Percentiles rank a stretch among this genome's conserved stretches.
Conservation (phyloP, 2,329 filamentous ascomycete genomes). For the Fusarium neocosmosporiellum region DNA sequence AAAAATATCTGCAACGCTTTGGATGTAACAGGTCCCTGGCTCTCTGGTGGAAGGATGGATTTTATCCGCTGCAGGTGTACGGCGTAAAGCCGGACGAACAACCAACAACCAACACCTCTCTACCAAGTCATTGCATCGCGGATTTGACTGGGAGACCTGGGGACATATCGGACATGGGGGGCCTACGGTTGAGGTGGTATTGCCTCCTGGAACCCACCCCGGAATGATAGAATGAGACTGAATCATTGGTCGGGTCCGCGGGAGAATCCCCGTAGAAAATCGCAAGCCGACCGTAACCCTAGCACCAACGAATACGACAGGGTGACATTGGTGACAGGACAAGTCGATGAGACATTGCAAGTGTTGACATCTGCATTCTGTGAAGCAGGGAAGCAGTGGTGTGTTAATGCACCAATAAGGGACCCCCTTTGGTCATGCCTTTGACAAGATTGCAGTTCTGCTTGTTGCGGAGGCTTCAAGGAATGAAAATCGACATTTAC, state of each 20-base stretch:
- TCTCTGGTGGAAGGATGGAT: conserved; percentile 4
- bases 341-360: conserved; percentile 1
- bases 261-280: neutral
- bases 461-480: neutral
- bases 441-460: neutral
- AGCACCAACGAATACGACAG: conserved; percentile 16
- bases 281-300: neutral
- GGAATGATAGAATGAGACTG: neutral
- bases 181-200: neutral
- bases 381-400: neutral
- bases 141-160: neutral
- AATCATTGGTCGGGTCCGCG: neutral
- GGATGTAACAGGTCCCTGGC: neutral
- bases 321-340: neutral
- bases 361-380: conserved; percentile 6
- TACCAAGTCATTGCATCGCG: neutral
- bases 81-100: conserved; percentile 10
- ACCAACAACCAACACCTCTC: neutral
- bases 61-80: conserved; percentile 28
- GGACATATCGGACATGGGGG: neutral
- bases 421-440: neutral
- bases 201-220: neutral
- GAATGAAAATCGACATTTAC: neutral
- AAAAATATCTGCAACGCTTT: conserved; percentile 1
- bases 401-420: conserved; percentile 22